phyloP scores from a whole-genome alignment of 164 flowering plant genomes.

The Vitis amurensis region DNA sequence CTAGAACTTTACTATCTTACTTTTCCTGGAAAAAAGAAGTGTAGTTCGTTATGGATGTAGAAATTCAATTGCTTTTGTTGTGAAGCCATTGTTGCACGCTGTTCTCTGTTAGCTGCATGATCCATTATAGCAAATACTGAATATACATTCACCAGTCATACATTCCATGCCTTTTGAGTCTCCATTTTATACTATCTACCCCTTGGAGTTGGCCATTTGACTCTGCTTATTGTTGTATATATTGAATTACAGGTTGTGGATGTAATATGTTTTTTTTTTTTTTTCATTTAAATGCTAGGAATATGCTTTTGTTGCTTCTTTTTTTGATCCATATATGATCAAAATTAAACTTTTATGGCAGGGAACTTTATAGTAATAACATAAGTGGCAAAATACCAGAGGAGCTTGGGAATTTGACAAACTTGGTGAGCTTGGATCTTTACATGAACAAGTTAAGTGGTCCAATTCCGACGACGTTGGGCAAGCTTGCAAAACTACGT shows the following conservation, averaged over 20 bases:
- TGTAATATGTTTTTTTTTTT: not conserved
- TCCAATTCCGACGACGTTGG: conserved; percentile 45
- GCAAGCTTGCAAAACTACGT: conserved; percentile 42
- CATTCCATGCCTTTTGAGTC: not conserved
- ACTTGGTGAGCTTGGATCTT: conserved; percentile 63
- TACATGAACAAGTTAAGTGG: conserved; percentile 50
- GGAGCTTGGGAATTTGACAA: conserved; percentile 49
- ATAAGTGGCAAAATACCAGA: conserved; percentile 47
- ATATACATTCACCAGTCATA: not conserved
- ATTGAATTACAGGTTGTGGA: not conserved
- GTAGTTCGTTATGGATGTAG: no score
- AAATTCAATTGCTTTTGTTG: no score
- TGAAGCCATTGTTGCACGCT: not conserved
- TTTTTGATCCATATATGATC: not conserved
- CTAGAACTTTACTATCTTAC: no score
- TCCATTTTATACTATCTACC: not conserved
- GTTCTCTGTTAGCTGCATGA: not conserved
- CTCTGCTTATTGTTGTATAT: not conserved
- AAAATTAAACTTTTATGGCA: conserved; percentile 17
- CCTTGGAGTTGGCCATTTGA: not conserved
- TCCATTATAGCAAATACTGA: not conserved
- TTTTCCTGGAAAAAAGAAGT: no score
- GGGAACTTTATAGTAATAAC: conserved; percentile 61
- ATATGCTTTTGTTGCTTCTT: not conserved
- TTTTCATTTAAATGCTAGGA: not conserved